Conservation (phyloP, 495 filamentous ascomycete species). For the Podospora pseudopauciseta region DNA sequence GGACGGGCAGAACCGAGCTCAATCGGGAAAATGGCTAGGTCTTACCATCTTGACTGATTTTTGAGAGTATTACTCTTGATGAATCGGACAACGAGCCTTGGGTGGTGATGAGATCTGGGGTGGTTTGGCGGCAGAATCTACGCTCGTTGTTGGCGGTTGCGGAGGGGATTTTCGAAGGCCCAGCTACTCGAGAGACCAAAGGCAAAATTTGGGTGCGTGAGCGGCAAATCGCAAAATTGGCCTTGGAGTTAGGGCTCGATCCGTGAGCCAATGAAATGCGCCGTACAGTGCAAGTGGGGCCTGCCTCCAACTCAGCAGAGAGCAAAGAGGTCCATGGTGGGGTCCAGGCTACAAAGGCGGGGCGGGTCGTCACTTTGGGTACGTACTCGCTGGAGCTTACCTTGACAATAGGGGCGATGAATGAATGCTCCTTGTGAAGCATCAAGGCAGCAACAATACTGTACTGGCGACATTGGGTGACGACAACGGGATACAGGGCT, state of each 20-base stretch:
- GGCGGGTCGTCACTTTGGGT: background rate
- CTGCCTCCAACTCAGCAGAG: background rate
- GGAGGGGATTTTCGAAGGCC: slow-evolving; percentile 34
- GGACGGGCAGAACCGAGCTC: slow-evolving; percentile 16
- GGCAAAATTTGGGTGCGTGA: slow-evolving; percentile 38
- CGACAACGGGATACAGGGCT: background rate
- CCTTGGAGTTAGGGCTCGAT: slow-evolving; percentile 33
- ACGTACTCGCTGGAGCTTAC: background rate
- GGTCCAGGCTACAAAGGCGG: too few relatives aligned
- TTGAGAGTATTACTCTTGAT: slow-evolving; percentile 30
- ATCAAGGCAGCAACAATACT: background rate
- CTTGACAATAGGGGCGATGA: background rate
- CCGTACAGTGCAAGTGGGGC: slow-evolving; percentile 9
- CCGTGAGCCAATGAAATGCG: slow-evolving; percentile 25
- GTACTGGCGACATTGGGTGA: background rate
- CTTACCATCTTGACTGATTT: slow-evolving; percentile 60
- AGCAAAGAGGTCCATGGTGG: background rate
- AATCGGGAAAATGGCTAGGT: slow-evolving; percentile 26
- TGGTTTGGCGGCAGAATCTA: slow-evolving; percentile 42
- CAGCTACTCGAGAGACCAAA: slow-evolving; percentile 32
- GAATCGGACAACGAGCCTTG: slow-evolving; percentile 43
- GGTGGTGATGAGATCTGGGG: slow-evolving; percentile 44
- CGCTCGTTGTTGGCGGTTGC: slow-evolving; percentile 39
- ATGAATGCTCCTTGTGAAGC: background rate
- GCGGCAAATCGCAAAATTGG: slow-evolving; percentile 29